Conservation (phyloP, 106 monocot species). For the Dioscorea zingiberensis region DNA sequence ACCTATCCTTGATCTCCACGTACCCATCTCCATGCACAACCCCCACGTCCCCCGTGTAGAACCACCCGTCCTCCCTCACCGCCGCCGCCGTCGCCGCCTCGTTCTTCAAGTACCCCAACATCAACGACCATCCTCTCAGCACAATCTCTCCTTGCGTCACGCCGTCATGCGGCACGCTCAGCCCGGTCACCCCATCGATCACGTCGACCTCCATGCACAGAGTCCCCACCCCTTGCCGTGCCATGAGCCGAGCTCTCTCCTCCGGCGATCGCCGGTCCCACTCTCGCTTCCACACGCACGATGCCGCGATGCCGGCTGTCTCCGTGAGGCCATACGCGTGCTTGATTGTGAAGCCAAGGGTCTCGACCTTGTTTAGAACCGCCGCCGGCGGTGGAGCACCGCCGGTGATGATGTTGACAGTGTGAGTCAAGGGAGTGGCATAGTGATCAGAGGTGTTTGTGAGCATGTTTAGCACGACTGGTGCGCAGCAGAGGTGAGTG, state of each 20-base stretch:
- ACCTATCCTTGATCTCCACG: conserved; percentile 6
- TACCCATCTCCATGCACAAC: conserved; percentile 13
- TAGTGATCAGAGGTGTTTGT: conserved; percentile 2
- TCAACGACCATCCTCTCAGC: conserved; percentile 16
- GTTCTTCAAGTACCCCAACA: conserved; percentile 22
- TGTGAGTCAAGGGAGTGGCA: background rate
- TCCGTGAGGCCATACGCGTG: conserved; percentile 39
- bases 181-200: conserved; percentile 12
- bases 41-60: conserved; percentile 14
- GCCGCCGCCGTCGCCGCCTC: conserved; percentile 2
- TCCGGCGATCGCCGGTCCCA: conserved; percentile 52
- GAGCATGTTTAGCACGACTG: conserved; percentile 8
- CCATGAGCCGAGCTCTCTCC: conserved; percentile 50
- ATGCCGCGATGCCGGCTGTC: conserved; percentile 41
- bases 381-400: conserved; percentile 33
- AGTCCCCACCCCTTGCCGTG: conserved; percentile 49
- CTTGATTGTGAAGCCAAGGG: conserved; percentile 24
- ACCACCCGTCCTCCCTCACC: conserved; percentile 7
- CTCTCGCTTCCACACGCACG: conserved; percentile 65
- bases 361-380: conserved; percentile 13
- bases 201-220: conserved; percentile 29
- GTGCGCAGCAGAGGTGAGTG: conserved; percentile 20
- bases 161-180: conserved; percentile 27
- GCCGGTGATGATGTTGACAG: conserved; percentile 21
- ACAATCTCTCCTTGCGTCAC: conserved; percentile 24